Evolutionary conservation across 1,284 basidiomycete genomes (phyloP).

Genomic region (Apiotrichum gamsii): DNA sequence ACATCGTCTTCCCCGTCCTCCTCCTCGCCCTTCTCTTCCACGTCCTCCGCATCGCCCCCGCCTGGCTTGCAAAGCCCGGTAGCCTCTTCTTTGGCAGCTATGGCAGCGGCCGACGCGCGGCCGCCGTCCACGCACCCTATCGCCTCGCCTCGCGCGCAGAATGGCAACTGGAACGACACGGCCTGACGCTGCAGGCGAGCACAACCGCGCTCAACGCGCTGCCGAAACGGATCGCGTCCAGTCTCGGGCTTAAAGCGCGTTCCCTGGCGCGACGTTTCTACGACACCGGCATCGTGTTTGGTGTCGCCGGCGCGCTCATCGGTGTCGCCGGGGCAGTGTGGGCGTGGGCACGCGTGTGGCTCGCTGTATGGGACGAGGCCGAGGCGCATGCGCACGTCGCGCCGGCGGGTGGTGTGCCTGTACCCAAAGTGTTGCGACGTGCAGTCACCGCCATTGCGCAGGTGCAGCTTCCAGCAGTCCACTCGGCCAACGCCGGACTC

Average conservation of each 20-base stretch:
- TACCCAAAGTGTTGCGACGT: not conserved
- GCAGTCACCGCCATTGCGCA: slow-evolving; percentile 1
- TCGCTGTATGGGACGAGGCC: slow-evolving; percentile 29
- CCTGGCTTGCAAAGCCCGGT: not conserved
- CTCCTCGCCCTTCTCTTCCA: slow-evolving; percentile 19
- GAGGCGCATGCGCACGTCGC: slow-evolving; percentile 23
- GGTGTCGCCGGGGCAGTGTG: slow-evolving; percentile 22
- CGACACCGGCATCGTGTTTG: slow-evolving; percentile 17
- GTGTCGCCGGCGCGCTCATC: slow-evolving; percentile 3
- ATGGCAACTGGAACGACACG: slow-evolving; percentile 20
- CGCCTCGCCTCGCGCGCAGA: slow-evolving; percentile 13
- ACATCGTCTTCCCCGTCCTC: slow-evolving; percentile 19
- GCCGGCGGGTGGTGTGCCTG: not conserved
- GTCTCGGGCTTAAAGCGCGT: not conserved
- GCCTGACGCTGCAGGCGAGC: slow-evolving; percentile 18
- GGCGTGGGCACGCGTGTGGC: slow-evolving; percentile 25
- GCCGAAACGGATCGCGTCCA: slow-evolving; percentile 9
- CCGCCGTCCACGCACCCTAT: slow-evolving; percentile 12
- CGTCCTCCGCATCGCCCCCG: slow-evolving; percentile 14
- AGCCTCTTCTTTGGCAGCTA: slow-evolving; percentile 1
- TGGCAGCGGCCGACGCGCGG: no score
- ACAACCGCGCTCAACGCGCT: slow-evolving; percentile 25
- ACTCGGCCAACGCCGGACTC: slow-evolving; percentile 19
- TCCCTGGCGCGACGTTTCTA: slow-evolving; percentile 13
- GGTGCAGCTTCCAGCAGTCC: not conserved